phyloP scores from a whole-genome alignment of 768 basidiomycete species.

The Amylocystis lapponica region DNA sequence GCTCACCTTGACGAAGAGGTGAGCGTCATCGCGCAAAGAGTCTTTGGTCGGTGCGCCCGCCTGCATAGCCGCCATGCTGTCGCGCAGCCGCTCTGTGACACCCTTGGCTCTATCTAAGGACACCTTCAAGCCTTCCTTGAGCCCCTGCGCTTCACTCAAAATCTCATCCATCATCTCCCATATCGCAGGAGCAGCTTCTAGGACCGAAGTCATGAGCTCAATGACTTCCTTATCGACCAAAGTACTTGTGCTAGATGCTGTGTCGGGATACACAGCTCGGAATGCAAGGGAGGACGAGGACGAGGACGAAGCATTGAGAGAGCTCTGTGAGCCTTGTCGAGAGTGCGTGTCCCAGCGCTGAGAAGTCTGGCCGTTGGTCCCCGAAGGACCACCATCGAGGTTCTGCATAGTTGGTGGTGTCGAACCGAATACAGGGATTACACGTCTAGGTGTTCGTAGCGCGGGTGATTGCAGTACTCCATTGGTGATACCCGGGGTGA shows the following conservation, averaged over 20 bases:
- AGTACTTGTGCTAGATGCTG: constrained; percentile 51
- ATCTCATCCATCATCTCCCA: constrained; percentile 80
- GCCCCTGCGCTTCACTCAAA: constrained; percentile 43
- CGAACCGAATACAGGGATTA: constrained; percentile 11
- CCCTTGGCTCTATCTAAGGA: constrained; percentile 56
- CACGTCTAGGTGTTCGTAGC: constrained; percentile 20
- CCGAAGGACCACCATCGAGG: neutral
- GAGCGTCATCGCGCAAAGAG: constrained; percentile 69
- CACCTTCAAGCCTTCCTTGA: constrained; percentile 42
- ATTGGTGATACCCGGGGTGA: constrained; percentile 36
- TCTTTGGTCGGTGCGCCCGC: constrained; percentile 45
- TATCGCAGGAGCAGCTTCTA: constrained; percentile 72
- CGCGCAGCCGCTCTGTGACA: constrained; percentile 57
- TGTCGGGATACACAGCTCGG: constrained; percentile 37
- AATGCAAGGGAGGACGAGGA: constrained; percentile 35
- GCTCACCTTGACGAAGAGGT: constrained; percentile 73
- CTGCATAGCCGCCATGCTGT: constrained; percentile 52
- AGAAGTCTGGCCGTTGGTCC: neutral
- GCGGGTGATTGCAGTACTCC: constrained; percentile 20
- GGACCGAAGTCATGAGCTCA: constrained; percentile 70
- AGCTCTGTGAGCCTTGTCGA: constrained; percentile 38
- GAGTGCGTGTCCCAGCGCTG: constrained; percentile 34
- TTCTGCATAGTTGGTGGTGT: constrained; percentile 1
- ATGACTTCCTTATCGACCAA: constrained; percentile 76
- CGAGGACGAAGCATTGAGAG: constrained; percentile 35